Evolutionary conservation across 345 rosid species (phyloP), one percentile per base, ranked within the genome.

Genomic region (Erodium maritimum): DNA sequence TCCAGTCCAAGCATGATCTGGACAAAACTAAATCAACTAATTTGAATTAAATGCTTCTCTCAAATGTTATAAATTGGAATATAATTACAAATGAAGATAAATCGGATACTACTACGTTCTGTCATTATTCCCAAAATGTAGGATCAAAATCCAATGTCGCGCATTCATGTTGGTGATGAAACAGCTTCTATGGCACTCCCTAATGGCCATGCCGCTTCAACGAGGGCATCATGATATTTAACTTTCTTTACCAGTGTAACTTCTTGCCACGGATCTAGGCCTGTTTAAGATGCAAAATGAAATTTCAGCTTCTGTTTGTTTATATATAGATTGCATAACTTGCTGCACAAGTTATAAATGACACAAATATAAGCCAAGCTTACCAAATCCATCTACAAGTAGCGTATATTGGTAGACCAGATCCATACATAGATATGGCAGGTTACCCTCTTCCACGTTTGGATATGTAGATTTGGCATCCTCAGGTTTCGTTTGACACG

Each of bases 181-280:
- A 89, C 74, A 10, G 97, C 97, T 73, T 89, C 97, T 17, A 93
- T 89, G 66, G 97, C 99, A 48, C 99, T 93, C 69, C 97, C 99
- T 10, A 93, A 70, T 17, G 99, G 99, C 99, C 99, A 93, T 12
- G 97, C 95, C 23, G 96, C 96, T 77, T 89, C 97, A 19, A 89
- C 97, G 0, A 75, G 78, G 52, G 80, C 60, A 51, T 78, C 69
- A 7, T 79, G 75, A 51, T 89, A 93, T 67, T 79, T 68, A 46
- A 93, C 80, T 70, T 93, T 65, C 82, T 93, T 93, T 60, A 85
- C 94, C 70, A 93, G 69, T 23, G 90, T 93, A 61, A 93, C 82
- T 56, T 83, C 68, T 71, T 89, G 97, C 74, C 82, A 66, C 21
- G 87, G 79, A 72, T 82, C 85, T 59, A 93, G 67, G 52, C 82